Evolutionary conservation across 2,329 filamentous ascomycete species (phyloP).

Genomic region (Verticillium nonalfalfae): DNA sequence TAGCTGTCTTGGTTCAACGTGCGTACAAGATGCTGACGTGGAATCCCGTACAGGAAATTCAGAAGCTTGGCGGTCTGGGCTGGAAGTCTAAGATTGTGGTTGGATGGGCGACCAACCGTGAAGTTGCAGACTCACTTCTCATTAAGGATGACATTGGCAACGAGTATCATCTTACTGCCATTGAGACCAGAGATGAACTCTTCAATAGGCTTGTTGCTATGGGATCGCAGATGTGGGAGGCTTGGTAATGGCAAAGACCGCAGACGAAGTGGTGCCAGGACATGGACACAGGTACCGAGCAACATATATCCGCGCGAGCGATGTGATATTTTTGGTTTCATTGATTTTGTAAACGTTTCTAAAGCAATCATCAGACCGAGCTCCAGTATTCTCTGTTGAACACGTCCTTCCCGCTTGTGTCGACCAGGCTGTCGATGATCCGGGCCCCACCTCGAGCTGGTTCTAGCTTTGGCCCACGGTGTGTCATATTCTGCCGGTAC

Average conservation of each 20-base stretch:
- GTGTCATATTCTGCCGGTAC: not conserved
- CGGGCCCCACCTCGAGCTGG: not conserved
- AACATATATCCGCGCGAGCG: not conserved
- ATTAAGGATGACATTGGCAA: slow-evolving; percentile 53
- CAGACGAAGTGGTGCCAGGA: not conserved
- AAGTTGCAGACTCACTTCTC: slow-evolving; percentile 70
- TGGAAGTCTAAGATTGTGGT: slow-evolving; percentile 83
- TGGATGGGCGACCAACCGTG: slow-evolving; percentile 67
- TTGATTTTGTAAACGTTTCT: too few relatives aligned
- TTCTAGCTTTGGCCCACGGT: not conserved
- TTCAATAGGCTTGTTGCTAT: slow-evolving; percentile 76
- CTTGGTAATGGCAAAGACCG: slow-evolving; percentile 41
- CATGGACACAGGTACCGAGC: not conserved
- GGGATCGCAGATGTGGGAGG: slow-evolving; percentile 78
- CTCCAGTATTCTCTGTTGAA: too few relatives aligned
- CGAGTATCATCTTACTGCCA: slow-evolving; percentile 60
- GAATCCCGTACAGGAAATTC: slow-evolving; percentile 44
- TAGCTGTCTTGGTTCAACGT: not conserved
- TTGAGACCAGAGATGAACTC: slow-evolving; percentile 66
- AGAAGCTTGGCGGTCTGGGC: slow-evolving; percentile 73
- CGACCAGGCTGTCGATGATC: not conserved
- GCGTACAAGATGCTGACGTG: not conserved
- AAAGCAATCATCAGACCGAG: too few relatives aligned
- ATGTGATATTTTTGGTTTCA: too few relatives aligned
- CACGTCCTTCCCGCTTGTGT: too few relatives aligned